A percentile compares a stretch with the other conserved stretches of the same genome.
Conservation (phyloP, 164 flowering plant species). For the Brasenia schreberi region DNA sequence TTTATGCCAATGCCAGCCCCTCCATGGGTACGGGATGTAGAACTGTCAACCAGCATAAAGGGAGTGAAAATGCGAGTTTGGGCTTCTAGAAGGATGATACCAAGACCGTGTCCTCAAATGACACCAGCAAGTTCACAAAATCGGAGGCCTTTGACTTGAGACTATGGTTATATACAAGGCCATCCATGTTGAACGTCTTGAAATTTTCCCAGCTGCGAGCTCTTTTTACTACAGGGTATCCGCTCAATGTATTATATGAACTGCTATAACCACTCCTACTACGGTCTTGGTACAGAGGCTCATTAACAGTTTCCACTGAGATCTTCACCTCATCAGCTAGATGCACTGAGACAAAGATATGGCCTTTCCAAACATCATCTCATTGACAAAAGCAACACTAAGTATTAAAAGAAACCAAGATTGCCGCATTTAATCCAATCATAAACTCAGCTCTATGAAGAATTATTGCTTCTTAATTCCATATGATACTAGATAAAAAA, state of each 20-base stretch:
- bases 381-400: too few relatives aligned
- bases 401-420: too few relatives aligned
- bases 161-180: not conserved
- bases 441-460: too few relatives aligned
- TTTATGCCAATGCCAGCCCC: constrained; percentile 97
- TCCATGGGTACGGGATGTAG: constrained; percentile 73
- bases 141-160: constrained; percentile 8
- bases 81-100: constrained; percentile 69
- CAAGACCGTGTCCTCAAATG: constrained; percentile 91
- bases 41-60: constrained; percentile 87
- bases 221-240: constrained; percentile 69
- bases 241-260: constrained; percentile 58
- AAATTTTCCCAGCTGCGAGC: constrained; percentile 64
- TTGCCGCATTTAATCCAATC: too few relatives aligned
- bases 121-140: constrained; percentile 47
- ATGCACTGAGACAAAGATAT: constrained; percentile 76
- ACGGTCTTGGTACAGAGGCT: not conserved
- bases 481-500: too few relatives aligned
- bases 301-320: constrained; percentile 23
- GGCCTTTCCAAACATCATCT: constrained; percentile 34
- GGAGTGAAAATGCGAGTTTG: constrained; percentile 84
- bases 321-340: constrained; percentile 65
- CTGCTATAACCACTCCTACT: not conserved
- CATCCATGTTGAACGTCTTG: constrained; percentile 36
- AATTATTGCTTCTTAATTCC: too few relatives aligned